A percentile compares a stretch with the other conserved stretches of the same genome.
These are phyloP conservation scores for Penicillium alfredii DNA, from an alignment of 495 filamentous ascomycete species.

Conservation along the genomic window DNA sequence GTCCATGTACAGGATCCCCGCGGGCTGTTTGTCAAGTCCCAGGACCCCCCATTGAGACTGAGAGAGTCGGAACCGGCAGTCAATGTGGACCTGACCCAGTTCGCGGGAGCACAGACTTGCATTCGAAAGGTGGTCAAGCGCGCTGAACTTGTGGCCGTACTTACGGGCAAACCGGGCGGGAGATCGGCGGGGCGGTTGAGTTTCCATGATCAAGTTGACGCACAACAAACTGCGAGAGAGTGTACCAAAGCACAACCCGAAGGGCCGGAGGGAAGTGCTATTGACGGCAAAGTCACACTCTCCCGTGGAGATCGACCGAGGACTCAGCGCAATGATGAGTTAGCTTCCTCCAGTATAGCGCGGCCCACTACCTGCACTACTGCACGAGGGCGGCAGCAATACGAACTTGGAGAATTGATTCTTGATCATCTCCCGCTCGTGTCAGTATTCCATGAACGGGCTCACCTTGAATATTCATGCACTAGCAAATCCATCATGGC, in stretches of 20 bases:
- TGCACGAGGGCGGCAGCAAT: no score
- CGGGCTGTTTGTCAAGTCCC: background rate
- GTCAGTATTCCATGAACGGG: no score
- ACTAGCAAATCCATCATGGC: no score
- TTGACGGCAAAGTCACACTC: no score
- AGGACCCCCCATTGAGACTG: slow-evolving; percentile 8
- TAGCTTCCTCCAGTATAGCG: no score
- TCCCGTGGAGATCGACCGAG: no score
- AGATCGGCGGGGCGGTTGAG: background rate
- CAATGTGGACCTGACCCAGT: slow-evolving; percentile 6
- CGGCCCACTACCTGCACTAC: no score
- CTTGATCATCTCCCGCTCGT: no score
- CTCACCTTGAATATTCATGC: no score
- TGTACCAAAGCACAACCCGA: background rate
- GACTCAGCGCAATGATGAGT: no score
- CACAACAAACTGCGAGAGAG: background rate
- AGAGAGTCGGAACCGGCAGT: slow-evolving; percentile 6
- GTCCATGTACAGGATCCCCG: slow-evolving; percentile 9
- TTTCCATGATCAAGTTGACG: background rate
- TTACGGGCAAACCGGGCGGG: slow-evolving; percentile 3
- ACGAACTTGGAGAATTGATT: no score
- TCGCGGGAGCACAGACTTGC: slow-evolving; percentile 4
- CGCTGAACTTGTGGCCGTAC: background rate
- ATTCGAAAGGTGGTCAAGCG: background rate
- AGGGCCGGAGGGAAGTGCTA: no score